Base-by-base conservation (phyloP, 257 asterid genomes). In the Solanum chilense region DNA sequence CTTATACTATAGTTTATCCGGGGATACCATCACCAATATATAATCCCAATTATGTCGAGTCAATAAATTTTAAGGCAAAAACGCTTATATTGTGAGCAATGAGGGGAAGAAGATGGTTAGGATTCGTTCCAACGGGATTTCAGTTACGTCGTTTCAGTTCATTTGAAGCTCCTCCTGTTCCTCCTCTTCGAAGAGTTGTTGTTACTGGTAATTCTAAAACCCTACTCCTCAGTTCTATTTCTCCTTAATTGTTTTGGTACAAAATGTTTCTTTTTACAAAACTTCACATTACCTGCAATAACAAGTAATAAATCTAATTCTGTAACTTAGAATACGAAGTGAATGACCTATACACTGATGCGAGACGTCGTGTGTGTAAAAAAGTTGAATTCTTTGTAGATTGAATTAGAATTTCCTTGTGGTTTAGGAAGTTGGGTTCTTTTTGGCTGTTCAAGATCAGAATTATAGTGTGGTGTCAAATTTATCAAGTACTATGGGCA, bases 131-230 rank as follows among this genome's bases (percentile, higher is more conserved):
- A 69, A 85, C 93, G 16, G 16, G 88, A 87, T 31, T 89, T 83
- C 93, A 82, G 74, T 78, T 88, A 85, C 87, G 88, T 56, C 93
- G 95, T 35, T 87, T 88, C 86, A 89, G 87, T 90, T 92, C 98
- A 60, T 93, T 94, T 85, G 91, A 86, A 85, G 97, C 94, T 74
- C 98, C 98, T n/a, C 96, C 98, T 23, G 73, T 62, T 71, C 64
- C 86, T 33, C 86, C 91, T 77, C 86, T 85, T 60, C 98, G 96
- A 33, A 92, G 99, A 91, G 99, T 95, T 89, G 98, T 95, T 76
- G 94, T 93, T 75, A 96, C 98, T 86, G 98, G 99, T 95, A 90
- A n/a, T 16, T 52, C 62, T 16, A 71, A 56, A 71, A 33, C 78
- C 77, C 78, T 33, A 69, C 23, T 33, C 25, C 78, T 33, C n/a